phyloP scores from a whole-genome alignment of 2,329 filamentous ascomycete species.

The Triangularia setosa region DNA sequence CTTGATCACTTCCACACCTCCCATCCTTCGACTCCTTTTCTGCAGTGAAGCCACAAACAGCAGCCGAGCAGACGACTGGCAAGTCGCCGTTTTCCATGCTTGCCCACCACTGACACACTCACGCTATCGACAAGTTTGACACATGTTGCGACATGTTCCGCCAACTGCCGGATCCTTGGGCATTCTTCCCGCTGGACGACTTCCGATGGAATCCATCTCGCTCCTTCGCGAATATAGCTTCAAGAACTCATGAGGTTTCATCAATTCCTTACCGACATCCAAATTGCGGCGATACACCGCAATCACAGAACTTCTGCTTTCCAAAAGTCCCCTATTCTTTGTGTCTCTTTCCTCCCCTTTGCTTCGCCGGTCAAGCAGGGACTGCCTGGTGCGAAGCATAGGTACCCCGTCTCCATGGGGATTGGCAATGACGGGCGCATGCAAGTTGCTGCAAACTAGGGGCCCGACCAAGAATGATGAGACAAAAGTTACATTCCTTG shows the following conservation, averaged over 20 bases:
- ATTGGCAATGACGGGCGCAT: neutral
- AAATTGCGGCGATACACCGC: neutral
- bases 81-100: neutral
- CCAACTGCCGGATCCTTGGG: slow-evolving; percentile 5
- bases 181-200: neutral
- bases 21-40: slow-evolving; percentile 1
- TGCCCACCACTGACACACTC: neutral
- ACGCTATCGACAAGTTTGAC: neutral
- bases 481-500: neutral
- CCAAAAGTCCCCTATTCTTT: neutral
- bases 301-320: neutral
- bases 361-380: neutral
- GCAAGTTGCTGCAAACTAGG: neutral
- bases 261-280: neutral
- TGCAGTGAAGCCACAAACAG: slow-evolving; percentile 2
- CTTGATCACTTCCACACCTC: neutral
- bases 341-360: neutral
- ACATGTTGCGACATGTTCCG: neutral
- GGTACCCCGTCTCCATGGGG: neutral
- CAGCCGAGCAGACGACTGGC: neutral
- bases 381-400: neutral
- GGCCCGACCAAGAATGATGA: neutral
- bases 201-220: neutral
- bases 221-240: neutral
- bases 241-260: neutral